Evolutionary conservation across 2,329 filamentous ascomycete species (phyloP), one percentile per base, ranked within the genome.

Genomic region (Capronia epimyces): DNA sequence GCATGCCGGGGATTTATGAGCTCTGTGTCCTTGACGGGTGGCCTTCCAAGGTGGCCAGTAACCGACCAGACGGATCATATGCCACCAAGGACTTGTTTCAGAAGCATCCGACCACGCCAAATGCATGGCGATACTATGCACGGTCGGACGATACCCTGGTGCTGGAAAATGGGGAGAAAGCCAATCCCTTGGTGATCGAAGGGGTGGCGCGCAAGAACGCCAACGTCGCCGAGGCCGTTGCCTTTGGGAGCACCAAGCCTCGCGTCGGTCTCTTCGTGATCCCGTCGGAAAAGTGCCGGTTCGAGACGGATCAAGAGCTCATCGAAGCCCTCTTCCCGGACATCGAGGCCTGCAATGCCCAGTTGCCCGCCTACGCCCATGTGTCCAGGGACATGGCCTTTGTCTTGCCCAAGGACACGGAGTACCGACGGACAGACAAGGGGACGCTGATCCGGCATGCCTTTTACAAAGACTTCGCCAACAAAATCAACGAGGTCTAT

Each of bases 191-290:
- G 4, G 66, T 69, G 0, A 69, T 75, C 32, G 82, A 85, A 62
- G 73, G 76, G 3, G 68, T 71, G 0, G 74, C 83, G 5, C 69
- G 78, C 7, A 73, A 79, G 46, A 69, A 77, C 43, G 66, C 69
- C 2, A 64, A 75, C 0, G 76, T 84, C 0, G 68, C 73, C 13
- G 81, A 84, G 52, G 75, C 75, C 0, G 68, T 82, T 2, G 73
- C 81, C 0, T 81, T 83, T 53, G 81, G 81, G 0, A 71, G 74
- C 1, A 77, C 75, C 7, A 72, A 71, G 42, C 68, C 73, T 1
- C 69, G 75, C 22, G 76, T 77, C 0, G 80, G 80, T 1, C 58
- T 81, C 9, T 58, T 82, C 9, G 66, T 83, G 10, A 66, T 83
- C 18, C 72, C 75, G 21, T 69, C 72, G 10, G 71, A 75, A n/a